phyloP scores from a whole-genome alignment of 2,329 filamentous ascomycete species.

The Penicillium psychrosexuale region DNA sequence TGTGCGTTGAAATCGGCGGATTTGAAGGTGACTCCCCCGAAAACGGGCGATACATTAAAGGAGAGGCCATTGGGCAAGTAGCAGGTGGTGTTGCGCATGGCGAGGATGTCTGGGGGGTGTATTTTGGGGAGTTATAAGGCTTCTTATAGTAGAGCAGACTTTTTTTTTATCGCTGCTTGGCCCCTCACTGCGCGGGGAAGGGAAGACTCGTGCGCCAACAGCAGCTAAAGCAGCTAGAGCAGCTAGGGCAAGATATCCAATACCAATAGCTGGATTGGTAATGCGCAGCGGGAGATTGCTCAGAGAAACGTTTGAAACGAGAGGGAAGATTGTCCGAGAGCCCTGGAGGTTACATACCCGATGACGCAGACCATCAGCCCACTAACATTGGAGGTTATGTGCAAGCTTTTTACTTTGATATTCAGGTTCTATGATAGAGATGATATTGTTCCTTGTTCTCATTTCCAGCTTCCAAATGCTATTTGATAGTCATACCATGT shows the following conservation, averaged over 20 bases:
- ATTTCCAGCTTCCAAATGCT: neutral
- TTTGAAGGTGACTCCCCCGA: conserved; percentile 89
- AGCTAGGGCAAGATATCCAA: neutral
- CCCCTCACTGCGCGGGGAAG: conserved; percentile 8
- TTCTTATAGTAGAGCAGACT: neutral
- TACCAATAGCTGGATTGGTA: conserved; percentile 1
- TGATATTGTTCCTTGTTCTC: neutral
- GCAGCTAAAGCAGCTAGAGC: neutral
- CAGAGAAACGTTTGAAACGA: neutral
- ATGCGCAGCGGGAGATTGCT: neutral
- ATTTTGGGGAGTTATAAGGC: neutral
- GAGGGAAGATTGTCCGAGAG: neutral
- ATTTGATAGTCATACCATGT: neutral
- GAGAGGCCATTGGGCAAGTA: conserved; percentile 85
- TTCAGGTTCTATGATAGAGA: neutral
- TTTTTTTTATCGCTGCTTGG: conserved; percentile 1
- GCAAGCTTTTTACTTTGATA: neutral
- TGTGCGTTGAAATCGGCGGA: conserved; percentile 67
- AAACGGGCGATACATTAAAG: conserved; percentile 77
- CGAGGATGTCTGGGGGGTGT: conserved; percentile 2
- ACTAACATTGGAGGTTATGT: neutral
- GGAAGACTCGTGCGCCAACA: neutral
- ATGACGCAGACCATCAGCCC: conserved; percentile 10
- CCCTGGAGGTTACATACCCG: neutral
- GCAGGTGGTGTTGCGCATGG: conserved; percentile 30